phyloP scores from a whole-genome alignment of 495 filamentous ascomycete species.

The Evernia prunastri region DNA sequence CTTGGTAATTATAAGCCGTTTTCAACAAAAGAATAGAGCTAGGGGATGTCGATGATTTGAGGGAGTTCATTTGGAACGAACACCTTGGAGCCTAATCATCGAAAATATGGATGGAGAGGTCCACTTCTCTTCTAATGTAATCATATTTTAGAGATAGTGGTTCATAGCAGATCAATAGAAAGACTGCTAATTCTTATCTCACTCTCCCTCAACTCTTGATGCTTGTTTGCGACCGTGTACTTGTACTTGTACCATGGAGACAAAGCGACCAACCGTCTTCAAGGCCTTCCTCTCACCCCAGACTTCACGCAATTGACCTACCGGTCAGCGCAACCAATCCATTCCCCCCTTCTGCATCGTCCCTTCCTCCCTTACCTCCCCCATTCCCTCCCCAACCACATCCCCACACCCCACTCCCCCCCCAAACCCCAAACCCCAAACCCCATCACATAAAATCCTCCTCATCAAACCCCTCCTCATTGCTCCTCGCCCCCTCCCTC shows the following conservation, averaged over 20 bases:
- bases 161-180: slow-evolving; percentile 2
- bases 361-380: background rate
- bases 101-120: background rate
- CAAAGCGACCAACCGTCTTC: background rate
- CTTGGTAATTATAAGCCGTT: background rate
- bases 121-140: slow-evolving; percentile 15
- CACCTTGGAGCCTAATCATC: background rate
- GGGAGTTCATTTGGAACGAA: background rate
- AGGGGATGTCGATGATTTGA: background rate
- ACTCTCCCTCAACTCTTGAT: background rate
- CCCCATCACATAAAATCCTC: slow-evolving; percentile 48
- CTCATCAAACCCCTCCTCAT: slow-evolving; percentile 43
- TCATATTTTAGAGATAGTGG: slow-evolving; percentile 6
- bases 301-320: background rate
- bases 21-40: slow-evolving; percentile 4
- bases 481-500: slow-evolving; percentile 42
- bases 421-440: no score
- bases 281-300: background rate
- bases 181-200: background rate
- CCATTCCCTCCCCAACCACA: background rate
- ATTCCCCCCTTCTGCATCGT: background rate
- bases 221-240: background rate
- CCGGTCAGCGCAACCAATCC: no score
- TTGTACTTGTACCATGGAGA: background rate
- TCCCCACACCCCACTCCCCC: no score